phyloP scores from a whole-genome alignment of 352 stramenopile genomes.

The Stramenopiles sp. region DNA sequence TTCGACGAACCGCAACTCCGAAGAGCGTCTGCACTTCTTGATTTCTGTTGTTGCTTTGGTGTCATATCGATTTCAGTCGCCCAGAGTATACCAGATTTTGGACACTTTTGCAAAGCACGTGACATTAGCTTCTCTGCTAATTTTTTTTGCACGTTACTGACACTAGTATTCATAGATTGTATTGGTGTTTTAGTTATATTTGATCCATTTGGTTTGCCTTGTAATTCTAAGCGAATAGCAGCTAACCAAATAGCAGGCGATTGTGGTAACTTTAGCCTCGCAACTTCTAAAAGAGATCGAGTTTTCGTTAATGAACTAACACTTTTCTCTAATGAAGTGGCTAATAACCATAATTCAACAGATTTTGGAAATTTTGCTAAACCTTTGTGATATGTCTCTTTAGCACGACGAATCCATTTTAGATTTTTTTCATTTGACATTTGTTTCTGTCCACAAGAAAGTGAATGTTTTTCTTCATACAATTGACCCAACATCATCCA shows the following conservation, averaged over 20 bases:
- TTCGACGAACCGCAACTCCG: slow-evolving; percentile 85
- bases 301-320: slow-evolving; percentile 37
- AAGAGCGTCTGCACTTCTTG: slow-evolving; percentile 62
- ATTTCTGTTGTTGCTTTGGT: slow-evolving; percentile 67
- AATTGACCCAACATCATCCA: slow-evolving; percentile 92
- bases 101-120: slow-evolving; percentile 72
- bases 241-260: slow-evolving; percentile 76
- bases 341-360: slow-evolving; percentile 10
- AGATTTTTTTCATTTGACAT: slow-evolving; percentile 15
- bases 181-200: too few species aligned
- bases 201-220: too few species aligned
- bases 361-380: slow-evolving; percentile 9
- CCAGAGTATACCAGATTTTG: slow-evolving; percentile 60
- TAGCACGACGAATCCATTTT: too few species aligned
- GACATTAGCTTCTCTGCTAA: slow-evolving; percentile 74
- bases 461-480: too few species aligned
- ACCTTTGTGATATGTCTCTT: slow-evolving; percentile 12
- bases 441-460: too few species aligned
- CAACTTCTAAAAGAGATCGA: slow-evolving; percentile 73
- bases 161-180: too few species aligned
- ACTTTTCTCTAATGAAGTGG: slow-evolving; percentile 9
- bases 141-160: slow-evolving; percentile 56
- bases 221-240: slow-evolving; percentile 56
- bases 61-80: slow-evolving; percentile 73
- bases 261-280: slow-evolving; percentile 65